A percentile compares a stretch with the other conserved stretches of the same genome.
These are phyloP conservation scores for Phytophthora cryptogea DNA, from an alignment of 352 stramenopile genomes.

Conservation along the genomic window DNA sequence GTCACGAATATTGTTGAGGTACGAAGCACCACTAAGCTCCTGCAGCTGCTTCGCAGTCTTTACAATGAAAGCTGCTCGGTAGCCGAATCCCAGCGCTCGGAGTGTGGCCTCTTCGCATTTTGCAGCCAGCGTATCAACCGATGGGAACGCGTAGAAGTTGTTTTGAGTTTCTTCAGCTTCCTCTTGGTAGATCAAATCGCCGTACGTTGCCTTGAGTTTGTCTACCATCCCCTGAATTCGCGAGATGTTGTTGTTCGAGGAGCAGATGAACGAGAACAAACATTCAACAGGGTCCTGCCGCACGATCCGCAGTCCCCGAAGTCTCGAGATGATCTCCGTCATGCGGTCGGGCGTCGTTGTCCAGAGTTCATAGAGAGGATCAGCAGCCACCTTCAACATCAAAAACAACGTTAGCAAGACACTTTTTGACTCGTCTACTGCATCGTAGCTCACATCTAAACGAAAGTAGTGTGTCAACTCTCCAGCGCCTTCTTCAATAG, in stretches of 20 bases:
- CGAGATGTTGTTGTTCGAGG: conserved; percentile 98
- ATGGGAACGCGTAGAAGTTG: conserved; percentile 92
- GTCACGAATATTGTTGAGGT: conserved; percentile 62
- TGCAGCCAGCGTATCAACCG: conserved; percentile 64
- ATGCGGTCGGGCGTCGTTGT: conserved; percentile 61
- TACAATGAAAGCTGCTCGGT: conserved; percentile 89
- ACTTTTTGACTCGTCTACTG: not conserved
- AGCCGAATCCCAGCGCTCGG: conserved; percentile 86
- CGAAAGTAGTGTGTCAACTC: conserved; percentile 90
- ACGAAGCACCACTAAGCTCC: conserved; percentile 62
- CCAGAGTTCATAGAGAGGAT: conserved; percentile 86
- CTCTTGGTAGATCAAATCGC: conserved; percentile 54
- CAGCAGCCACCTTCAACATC: conserved; percentile 25
- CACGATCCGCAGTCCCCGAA: conserved; percentile 92
- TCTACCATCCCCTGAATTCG: conserved; percentile 95
- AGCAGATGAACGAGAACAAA: conserved; percentile 98
- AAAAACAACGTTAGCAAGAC: conserved; percentile 3
- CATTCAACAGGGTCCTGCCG: conserved; percentile 96
- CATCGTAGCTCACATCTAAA: conserved; percentile 53
- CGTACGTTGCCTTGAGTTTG: conserved; percentile 89
- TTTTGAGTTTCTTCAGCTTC: conserved; percentile 1
- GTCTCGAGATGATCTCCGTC: conserved; percentile 62
- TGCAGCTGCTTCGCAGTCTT: conserved; percentile 79
- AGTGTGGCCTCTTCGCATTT: conserved; percentile 87
- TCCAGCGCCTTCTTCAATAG: conserved; percentile 47